Base-by-base conservation (phyloP, 1,139 yeast genomes). In the Sugiyamaella paludigena region DNA sequence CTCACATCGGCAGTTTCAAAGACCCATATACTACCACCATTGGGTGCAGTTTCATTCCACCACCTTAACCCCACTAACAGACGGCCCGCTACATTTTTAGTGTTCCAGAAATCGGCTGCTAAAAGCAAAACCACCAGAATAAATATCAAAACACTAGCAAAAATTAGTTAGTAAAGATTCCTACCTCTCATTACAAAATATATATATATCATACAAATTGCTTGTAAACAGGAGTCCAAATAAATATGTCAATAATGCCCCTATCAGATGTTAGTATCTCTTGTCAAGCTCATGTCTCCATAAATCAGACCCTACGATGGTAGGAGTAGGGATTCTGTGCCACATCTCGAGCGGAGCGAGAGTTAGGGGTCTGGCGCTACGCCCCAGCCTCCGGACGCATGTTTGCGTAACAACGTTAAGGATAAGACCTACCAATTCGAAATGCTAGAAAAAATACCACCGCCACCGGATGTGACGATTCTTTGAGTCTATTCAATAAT, bases 21-120 rank as follows among this genome's bases (percentile, higher is more conserved):
- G 15, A 87, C 95, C 95, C 95, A 87, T 15, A 84, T 80, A 54
- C 87, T 83, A 56, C 83, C 84, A 34, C 92, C 91, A 10, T 67
- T 63, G 4, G 54, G 54, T 1, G 69, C 55, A 0, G 72, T 73
- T 61, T 58, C 81, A 65, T 87, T 88, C 96, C 96, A 89, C 96
- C 97, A 91, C 58, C 98, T 77, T 55, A 92, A 75, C 0, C 97
- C 98, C 6, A 92, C 98, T 49, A 92, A 70, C 48, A 87, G 76
- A 53, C 98, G 74, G 0, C 98, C 98, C 12, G 95, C 76, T 12
- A 92, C 87, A 66, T 92, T 92, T 63, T 92, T 92, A 38, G 88
- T 82, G 62, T 87, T 85, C 95, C 97, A 92, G 63, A 92, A 92
- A 66, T 92, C 98, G 1, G 88, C 88, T 0, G 95, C 85, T 28